Base-by-base conservation (phyloP, 1,284 basidiomycete genomes). In the Fomitiporia mediterranea region DNA sequence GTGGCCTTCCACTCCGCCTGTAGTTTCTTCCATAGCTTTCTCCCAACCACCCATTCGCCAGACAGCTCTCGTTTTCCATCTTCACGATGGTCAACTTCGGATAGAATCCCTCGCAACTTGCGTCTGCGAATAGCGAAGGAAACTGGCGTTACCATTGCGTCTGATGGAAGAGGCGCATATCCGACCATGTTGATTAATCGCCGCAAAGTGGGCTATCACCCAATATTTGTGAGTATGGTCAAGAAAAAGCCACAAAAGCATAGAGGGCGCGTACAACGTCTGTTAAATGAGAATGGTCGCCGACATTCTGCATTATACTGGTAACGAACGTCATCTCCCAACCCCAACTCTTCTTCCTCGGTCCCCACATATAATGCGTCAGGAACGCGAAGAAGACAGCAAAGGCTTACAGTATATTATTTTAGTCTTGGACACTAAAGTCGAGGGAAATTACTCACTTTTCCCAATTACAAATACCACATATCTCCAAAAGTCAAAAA, bases 1-100 rank as follows among this genome's bases (percentile, higher is more conserved):
- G 60, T 58, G 5, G 70, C 74, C 64, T 82, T 82, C 80, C 92
- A 93, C 66, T 98, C 94, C 3, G 81, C 73, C 68, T 98, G 94
- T 60, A 98, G 76, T 19, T 85, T 76, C 62, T 86, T 86, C 94
- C 95, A 98, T 0, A 95, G 84, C 62, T 84, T 84, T 69, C 90
- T 90, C 47, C 93, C 92, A 13, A 98, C 89, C 17, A 98, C 89
- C 96, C 96, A 99, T 74, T 99, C 97, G 3, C 93, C 96, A 1
- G 85, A 86, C 43, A 99, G 78, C 66, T 95, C 89, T 4, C 96
- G 81, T 15, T 69, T 76, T 51, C 85, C 92, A 51, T 76, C 78
- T 70, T 91, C 91, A 7, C 74, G 65, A n/a, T 79, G 79, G 66
- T 98, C 91, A 56, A 81, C 82, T 11, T 86, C 78, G 6, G 84